phyloP scores from a whole-genome alignment of 2,329 filamentous ascomycete species.

The Cercospora sp. region DNA sequence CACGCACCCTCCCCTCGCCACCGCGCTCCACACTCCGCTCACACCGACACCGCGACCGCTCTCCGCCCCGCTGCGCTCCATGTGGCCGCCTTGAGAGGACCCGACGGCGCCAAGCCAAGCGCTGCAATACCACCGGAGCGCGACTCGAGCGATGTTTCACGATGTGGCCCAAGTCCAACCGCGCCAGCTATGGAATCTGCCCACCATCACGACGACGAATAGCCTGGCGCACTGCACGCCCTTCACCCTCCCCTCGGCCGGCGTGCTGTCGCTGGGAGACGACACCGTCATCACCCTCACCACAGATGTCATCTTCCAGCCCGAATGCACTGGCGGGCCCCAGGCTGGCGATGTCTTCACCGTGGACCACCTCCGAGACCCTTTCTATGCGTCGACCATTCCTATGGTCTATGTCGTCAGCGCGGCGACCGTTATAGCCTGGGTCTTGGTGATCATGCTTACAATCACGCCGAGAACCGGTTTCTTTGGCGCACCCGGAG shows the following conservation, averaged over 20 bases:
- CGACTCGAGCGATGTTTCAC: constrained; percentile 25
- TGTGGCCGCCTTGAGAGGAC: constrained; percentile 26
- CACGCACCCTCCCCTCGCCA: not conserved
- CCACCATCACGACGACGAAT: constrained; percentile 25
- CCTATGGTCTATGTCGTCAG: constrained; percentile 92
- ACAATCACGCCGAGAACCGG: constrained; percentile 94
- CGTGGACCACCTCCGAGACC: constrained; percentile 71
- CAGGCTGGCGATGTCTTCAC: constrained; percentile 49
- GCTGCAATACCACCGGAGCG: constrained; percentile 9
- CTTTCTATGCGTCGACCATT: constrained; percentile 91
- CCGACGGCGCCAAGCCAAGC: constrained; percentile 25
- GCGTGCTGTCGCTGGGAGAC: constrained; percentile 55
- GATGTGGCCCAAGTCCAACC: constrained; percentile 21
- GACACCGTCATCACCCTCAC: constrained; percentile 60
- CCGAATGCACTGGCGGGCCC: constrained; percentile 52
- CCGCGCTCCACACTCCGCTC: not conserved
- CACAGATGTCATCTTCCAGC: constrained; percentile 60
- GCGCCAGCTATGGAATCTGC: constrained; percentile 39
- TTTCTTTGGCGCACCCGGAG: constrained; percentile 70
- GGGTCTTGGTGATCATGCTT: constrained; percentile 89
- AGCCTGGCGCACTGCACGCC: constrained; percentile 56
- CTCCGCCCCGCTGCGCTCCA: constrained; percentile 7
- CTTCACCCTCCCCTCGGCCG: constrained; percentile 61
- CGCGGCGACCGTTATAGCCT: constrained; percentile 85
- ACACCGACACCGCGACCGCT: not conserved